Percentiles rank a stretch among this genome's conserved stretches.
These are phyloP conservation scores for Plantago ovata DNA, from an alignment of 257 asterid species.

Conservation along the genomic window DNA sequence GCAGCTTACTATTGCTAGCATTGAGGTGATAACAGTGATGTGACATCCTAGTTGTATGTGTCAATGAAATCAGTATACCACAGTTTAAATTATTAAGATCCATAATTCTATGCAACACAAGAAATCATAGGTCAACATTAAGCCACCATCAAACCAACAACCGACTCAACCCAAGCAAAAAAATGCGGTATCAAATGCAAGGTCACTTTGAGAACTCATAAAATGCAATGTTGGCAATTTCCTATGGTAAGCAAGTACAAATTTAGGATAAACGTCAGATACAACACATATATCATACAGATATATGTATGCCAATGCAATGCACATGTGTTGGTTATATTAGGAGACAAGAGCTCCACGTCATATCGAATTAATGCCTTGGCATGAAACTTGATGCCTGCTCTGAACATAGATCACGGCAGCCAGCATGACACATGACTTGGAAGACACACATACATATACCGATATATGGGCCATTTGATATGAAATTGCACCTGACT, in stretches of 20 bases:
- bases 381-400: background rate
- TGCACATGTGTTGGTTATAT: background rate
- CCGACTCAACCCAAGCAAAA: too few relatives aligned
- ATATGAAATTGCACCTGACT: slow-evolving; percentile 48
- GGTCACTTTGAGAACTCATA: too few relatives aligned
- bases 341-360: background rate
- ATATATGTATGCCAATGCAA: background rate
- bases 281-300: too few relatives aligned
- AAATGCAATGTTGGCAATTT: too few relatives aligned
- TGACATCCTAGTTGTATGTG: background rate
- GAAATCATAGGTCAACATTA: too few relatives aligned
- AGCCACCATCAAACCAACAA: too few relatives aligned
- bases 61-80: background rate
- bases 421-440: slow-evolving; percentile 2
- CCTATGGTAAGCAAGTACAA: too few relatives aligned
- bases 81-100: background rate
- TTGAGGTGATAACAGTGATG: background rate
- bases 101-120: background rate
- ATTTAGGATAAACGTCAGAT: too few relatives aligned
- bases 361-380: slow-evolving; percentile 1
- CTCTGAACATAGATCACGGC: background rate
- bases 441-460: background rate
- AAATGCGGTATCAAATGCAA: too few relatives aligned
- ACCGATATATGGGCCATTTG: slow-evolving; percentile 3
- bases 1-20: too few relatives aligned